phyloP scores from a whole-genome alignment of 306 rosid genomes.

The barrel medic (Medicago truncatula) region MtrunA17r5.0-ANR NC_053049.1:44856501-44857000 shows the following conservation, averaged over 20 bases:
- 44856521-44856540: background rate
- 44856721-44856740: constrained; percentile 2
- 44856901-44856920: constrained; percentile 95
- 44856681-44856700: background rate
- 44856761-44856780: constrained; percentile 90
- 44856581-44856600: background rate
- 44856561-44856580: background rate
- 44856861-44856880: constrained; percentile 76
- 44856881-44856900: constrained; percentile 86
- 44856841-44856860: constrained; percentile 71
- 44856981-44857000: constrained; percentile 26
- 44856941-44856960: constrained; percentile 70
- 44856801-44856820: constrained; percentile 81
- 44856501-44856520: background rate
- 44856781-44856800: constrained; percentile 90
- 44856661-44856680: background rate
- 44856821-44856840: constrained; percentile 82
- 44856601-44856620: background rate
- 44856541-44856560: background rate
- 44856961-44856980: constrained; percentile 78
- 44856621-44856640: background rate
- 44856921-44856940: constrained; percentile 93
- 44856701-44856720: background rate
- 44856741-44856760: constrained; percentile 63
- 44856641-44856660: background rate